phyloP scores from a whole-genome alignment of 2,329 filamentous ascomycete species.

The Trichoderma breve region DNA sequence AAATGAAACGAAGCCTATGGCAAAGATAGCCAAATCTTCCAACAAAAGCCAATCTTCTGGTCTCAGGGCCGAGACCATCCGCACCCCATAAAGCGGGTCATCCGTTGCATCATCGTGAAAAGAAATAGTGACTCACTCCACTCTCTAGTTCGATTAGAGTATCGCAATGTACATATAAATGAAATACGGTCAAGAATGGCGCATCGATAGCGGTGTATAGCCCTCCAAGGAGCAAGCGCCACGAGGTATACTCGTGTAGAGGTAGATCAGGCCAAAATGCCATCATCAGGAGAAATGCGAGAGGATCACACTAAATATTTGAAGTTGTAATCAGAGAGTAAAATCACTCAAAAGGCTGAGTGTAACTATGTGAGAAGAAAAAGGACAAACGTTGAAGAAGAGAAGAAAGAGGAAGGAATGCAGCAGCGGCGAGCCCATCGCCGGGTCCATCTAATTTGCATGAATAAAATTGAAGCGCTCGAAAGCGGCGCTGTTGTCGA shows the following conservation, averaged over 20 bases:
- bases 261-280: background rate
- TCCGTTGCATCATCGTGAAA: background rate
- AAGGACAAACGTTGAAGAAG: background rate
- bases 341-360: background rate
- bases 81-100: background rate
- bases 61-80: background rate
- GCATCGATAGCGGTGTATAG: background rate
- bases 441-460: background rate
- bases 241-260: background rate
- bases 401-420: background rate
- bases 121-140: background rate
- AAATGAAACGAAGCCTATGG: background rate
- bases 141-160: background rate
- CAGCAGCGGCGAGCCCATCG: background rate
- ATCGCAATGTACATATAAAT: background rate
- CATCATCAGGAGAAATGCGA: background rate
- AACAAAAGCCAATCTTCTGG: background rate
- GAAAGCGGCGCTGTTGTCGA: background rate
- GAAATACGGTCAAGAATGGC: background rate
- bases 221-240: background rate
- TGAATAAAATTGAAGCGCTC: background rate
- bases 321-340: background rate
- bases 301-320: background rate
- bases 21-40: slow-evolving; percentile 9
- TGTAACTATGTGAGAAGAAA: background rate